A percentile compares a stretch with the other conserved stretches of the same genome.
Evolutionary conservation across 169 alveolate genomes (phyloP).

Genomic region (Plasmodium berghei): DNA sequence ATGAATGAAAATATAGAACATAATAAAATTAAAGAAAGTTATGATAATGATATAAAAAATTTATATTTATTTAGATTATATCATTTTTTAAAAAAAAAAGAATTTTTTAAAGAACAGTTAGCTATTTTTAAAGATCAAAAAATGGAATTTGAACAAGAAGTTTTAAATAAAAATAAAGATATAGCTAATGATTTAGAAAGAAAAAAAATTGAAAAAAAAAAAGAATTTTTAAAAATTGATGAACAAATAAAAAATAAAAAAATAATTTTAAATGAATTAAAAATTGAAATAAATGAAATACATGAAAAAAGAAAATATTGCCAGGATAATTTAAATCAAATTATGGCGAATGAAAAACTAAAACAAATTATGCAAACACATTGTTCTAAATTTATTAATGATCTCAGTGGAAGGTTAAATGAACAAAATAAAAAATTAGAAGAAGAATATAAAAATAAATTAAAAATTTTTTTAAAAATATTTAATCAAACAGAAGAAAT

Average conservation of each 20-base stretch:
- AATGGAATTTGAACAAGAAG: conserved; percentile 47
- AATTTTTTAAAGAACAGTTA: conserved; percentile 33
- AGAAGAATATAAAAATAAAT: conserved; percentile 56
- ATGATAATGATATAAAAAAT: conserved; percentile 23
- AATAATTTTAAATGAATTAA: conserved; percentile 2
- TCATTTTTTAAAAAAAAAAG: conserved; percentile 44
- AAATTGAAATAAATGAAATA: conserved; percentile 36
- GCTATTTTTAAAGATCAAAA: conserved; percentile 19
- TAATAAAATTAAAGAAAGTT: conserved; percentile 45
- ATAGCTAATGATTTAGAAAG: conserved; percentile 37
- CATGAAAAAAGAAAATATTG: conserved; percentile 23
- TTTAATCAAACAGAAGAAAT: conserved; percentile 48
- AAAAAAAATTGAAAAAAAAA: conserved; percentile 39
- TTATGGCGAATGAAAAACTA: conserved; percentile 21
- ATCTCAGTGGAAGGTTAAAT: conserved; percentile 57
- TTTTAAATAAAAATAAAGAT: conserved; percentile 30
- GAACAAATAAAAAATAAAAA: conserved; percentile 21
- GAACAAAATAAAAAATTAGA: conserved; percentile 72
- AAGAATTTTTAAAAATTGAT: conserved; percentile 23
- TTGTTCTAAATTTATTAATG: conserved; percentile 56
- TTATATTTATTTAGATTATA: conserved; percentile 36
- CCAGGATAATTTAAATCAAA: conserved; percentile 8
- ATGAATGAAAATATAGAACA: conserved; percentile 59
- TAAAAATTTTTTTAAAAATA: conserved; percentile 66
- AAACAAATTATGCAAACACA: conserved; percentile 34